Evolutionary conservation across 805 yeast genomes (phyloP).

Genomic region (Candida awuae): DNA sequence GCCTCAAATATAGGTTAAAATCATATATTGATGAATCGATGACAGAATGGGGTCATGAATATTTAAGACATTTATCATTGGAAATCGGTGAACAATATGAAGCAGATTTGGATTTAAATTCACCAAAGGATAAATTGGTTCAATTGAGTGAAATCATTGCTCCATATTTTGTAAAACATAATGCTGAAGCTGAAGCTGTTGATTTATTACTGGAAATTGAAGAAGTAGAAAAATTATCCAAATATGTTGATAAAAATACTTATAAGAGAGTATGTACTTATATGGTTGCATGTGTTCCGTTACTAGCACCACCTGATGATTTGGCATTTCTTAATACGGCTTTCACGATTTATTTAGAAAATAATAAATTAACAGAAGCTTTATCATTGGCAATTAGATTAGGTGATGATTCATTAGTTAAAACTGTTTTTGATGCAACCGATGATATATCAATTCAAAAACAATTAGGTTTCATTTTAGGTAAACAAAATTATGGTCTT

Average conservation of each 20-base stretch:
- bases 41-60: slow-evolving; percentile 96
- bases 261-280: slow-evolving; percentile 86
- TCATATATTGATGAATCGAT: slow-evolving; percentile 41
- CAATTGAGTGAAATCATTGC: slow-evolving; percentile 68
- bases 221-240: slow-evolving; percentile 70
- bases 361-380: slow-evolving; percentile 82
- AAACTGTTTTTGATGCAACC: slow-evolving; percentile 75
- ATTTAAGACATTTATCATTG: slow-evolving; percentile 88
- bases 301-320: slow-evolving; percentile 93
- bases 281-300: slow-evolving; percentile 93
- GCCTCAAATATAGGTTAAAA: slow-evolving; percentile 67
- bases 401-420: slow-evolving; percentile 71
- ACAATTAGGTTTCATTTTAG: slow-evolving; percentile 84
- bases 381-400: slow-evolving; percentile 80
- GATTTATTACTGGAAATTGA: slow-evolving; percentile 89
- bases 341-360: slow-evolving; percentile 70
- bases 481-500: slow-evolving; percentile 79
- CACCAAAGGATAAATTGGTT: slow-evolving; percentile 33
- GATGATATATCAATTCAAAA: slow-evolving; percentile 67
- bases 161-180: slow-evolving; percentile 85
- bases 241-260: slow-evolving; percentile 77
- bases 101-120: slow-evolving; percentile 33
- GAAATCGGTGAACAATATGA: slow-evolving; percentile 88
- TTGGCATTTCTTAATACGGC: slow-evolving; percentile 80
- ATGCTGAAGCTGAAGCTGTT: slow-evolving; percentile 98